These are phyloP conservation scores for Cladosporium sp. DNA, from an alignment of 2,329 filamentous ascomycete genomes.

Conservation along the genomic window DNA sequence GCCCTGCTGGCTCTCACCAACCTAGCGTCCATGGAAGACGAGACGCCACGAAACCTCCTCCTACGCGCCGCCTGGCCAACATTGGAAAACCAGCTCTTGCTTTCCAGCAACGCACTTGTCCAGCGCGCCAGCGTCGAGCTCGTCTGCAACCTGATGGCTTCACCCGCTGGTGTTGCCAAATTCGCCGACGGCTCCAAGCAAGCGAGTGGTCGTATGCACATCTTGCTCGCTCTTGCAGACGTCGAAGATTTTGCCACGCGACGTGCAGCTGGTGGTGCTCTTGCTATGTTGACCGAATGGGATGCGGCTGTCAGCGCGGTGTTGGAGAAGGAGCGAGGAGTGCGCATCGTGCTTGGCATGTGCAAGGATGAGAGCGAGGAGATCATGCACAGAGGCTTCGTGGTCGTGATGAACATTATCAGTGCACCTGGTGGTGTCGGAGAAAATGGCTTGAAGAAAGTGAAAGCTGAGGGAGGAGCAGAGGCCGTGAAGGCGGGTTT, in stretches of 20 bases:
- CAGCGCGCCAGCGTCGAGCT: constrained; percentile 85
- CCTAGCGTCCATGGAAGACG: constrained; percentile 73
- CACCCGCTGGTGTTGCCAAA: constrained; percentile 65
- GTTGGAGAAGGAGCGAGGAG: constrained; percentile 68
- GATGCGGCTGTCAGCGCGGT: constrained; percentile 73
- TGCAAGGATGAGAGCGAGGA: constrained; percentile 71
- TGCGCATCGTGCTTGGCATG: constrained; percentile 76
- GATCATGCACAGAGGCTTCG: constrained; percentile 70
- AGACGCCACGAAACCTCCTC: constrained; percentile 65
- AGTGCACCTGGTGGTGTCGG: constrained; percentile 67
- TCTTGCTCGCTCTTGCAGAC: constrained; percentile 85
- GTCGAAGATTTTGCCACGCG: constrained; percentile 78
- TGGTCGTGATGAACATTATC: constrained; percentile 66
- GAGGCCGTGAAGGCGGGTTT: constrained; percentile 70
- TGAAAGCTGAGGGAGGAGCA: constrained; percentile 64
- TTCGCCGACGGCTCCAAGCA: constrained; percentile 69
- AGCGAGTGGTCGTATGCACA: constrained; percentile 73
- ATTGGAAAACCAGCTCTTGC: constrained; percentile 80
- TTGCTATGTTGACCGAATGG: constrained; percentile 81
- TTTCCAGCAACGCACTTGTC: constrained; percentile 73
- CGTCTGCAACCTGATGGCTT: constrained; percentile 83
- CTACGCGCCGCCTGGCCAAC: constrained; percentile 72
- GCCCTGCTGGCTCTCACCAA: constrained; percentile 90
- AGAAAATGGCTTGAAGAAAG: constrained; percentile 58
- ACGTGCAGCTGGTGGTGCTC: constrained; percentile 80